Evolutionary conservation across 2,329 filamentous ascomycete genomes (phyloP), one percentile per base, ranked within the genome.

Genomic region (Neofusicoccum parvum): DNA sequence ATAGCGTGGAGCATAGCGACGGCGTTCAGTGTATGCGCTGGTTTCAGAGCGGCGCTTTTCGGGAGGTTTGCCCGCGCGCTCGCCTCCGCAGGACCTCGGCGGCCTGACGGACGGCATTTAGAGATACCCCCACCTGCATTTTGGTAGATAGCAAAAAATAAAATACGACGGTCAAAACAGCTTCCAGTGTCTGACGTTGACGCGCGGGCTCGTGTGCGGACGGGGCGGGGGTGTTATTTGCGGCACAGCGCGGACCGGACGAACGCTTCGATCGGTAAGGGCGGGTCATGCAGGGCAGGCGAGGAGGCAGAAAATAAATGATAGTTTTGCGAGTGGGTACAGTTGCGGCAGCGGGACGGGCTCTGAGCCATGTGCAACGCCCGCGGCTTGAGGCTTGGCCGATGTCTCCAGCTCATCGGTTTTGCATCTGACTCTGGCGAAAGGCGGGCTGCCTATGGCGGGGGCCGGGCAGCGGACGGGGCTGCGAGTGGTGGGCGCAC

Each of bases 1-100:
- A 65, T 34, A 58, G 39, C 54, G 45, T 48, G 34, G 49, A 66
- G 72, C 72, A 74, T 73, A 74, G 72, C 74, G 70, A 68, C 64
- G 72, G 74, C 69, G 71, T 74, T 73, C 70, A 63, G 60, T 48
- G 39, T 58, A 54, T 56, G n/a, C 20, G 34, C 43, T 65, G 39
- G 34, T 58, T 59, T 59, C 56, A 60, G 56, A 37, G 39, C 15
- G 11, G 54, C 54, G 39, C 17, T 5, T 45, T 59, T 59, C 39
- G 23, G 54, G 39, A 46, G 23, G 46, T 59, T 59, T 10, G 56
- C 14, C 41, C 17, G 56, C 56, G 37, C 48, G 62, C 62, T 45
- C 39, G 56, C 59, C 37, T 17, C 48, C 48, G 20, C 17, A 10
- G 14, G 34, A n/a, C 17, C 46, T 62, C 39, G 43, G 58, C 34